Evolutionary conservation across 1,139 yeast species (phyloP), one percentile per base, ranked within the genome.

Genomic region (Geotrichum reessii): DNA sequence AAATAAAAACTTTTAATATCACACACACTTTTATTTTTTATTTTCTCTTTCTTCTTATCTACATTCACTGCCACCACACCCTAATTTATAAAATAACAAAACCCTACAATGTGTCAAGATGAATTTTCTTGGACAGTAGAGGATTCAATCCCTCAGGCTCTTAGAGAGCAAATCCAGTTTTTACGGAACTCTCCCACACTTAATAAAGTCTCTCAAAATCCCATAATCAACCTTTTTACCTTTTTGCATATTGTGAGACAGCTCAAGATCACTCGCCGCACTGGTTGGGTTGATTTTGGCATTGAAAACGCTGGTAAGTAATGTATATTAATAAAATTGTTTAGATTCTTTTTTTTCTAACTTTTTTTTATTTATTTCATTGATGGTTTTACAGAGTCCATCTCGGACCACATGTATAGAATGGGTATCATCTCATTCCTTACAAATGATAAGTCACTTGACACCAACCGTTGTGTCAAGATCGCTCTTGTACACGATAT

Each of bases 391-490:
- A 80, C 81, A 1, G 95, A 93, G 72, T 84, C 92, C 55, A 92
- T 93, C 59, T 81, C 92, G 19, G 99, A 93, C 72, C 99, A 93
- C 72, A 93, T 93, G 98, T 93, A 93, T 71, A 81, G 99, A 62
- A 93, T 95, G 98, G 84, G 92, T 4, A 78, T 92, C 50, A 84
- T 92, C 57, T 78, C 95, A 25, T 82, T 92, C 87, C 73, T 89
- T 42, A 79, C 88, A 48, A 86, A 87, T 65, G 73, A 84, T 56
- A 72, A 74, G 14, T 63, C 68, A 5, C 73, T 80, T 8, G 76
- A 81, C 63, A 69, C 75, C n/a, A 73, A 73, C 48, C 74, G 82
- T 65, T 91, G 98, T 77, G 87, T 85, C 57, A 86, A 88, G 72
- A 91, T 93, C 57, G 91, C 98, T 0, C 76, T 91, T 51, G 85